Evolutionary conservation across 352 stramenopile species (phyloP).

Genomic region (Phytophthora rubi): DNA sequence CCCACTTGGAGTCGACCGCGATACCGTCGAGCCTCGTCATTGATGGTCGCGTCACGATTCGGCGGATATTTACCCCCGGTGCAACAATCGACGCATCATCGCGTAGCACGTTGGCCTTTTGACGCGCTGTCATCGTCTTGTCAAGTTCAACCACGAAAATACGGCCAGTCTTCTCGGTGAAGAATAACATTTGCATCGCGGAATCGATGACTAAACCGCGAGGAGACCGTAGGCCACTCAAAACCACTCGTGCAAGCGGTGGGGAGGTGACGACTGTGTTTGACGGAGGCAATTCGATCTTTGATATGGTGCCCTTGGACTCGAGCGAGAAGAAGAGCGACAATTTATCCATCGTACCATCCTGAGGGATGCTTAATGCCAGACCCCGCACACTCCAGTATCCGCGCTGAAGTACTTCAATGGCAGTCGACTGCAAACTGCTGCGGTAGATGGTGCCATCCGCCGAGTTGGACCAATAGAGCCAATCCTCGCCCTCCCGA

Average conservation of each 20-base stretch:
- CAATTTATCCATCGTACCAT: neutral
- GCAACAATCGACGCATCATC: conserved; percentile 26
- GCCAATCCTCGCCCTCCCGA: conserved; percentile 36
- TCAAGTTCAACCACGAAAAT: conserved; percentile 42
- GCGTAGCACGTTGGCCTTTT: conserved; percentile 10
- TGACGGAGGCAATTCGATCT: conserved; percentile 15
- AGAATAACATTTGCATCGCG: conserved; percentile 50
- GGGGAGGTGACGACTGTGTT: conserved; percentile 5
- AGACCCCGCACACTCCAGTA: conserved; percentile 67
- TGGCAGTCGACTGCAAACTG: conserved; percentile 47
- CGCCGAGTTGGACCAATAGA: conserved; percentile 79
- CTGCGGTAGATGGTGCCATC: conserved; percentile 73
- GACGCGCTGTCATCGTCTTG: conserved; percentile 6
- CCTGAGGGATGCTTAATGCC: conserved; percentile 14
- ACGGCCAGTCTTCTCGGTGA: conserved; percentile 75
- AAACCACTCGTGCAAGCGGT: conserved; percentile 26
- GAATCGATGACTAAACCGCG: conserved; percentile 56
- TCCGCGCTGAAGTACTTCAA: conserved; percentile 48
- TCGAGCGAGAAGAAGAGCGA: conserved; percentile 68
- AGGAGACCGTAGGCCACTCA: conserved; percentile 53
- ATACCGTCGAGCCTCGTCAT: conserved; percentile 67
- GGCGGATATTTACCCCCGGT: conserved; percentile 14
- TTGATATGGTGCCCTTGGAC: conserved; percentile 58
- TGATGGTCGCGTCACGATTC: conserved; percentile 50
- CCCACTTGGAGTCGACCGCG: conserved; percentile 59